Conservation (phyloP, 768 basidiomycete species). For the Leccinum olivaceopallidum region DNA sequence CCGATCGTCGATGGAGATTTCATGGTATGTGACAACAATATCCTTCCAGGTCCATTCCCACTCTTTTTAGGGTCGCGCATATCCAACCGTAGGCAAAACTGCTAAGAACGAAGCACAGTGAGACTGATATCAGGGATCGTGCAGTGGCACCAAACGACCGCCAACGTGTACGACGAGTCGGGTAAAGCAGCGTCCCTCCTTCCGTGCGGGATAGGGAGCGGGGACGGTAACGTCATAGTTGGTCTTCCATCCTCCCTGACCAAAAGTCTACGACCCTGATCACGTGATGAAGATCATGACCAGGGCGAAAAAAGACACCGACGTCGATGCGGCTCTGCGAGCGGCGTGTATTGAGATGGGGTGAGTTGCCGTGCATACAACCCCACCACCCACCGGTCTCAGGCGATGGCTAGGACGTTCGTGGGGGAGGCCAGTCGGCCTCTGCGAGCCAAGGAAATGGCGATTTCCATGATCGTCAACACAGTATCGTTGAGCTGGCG, state of each 20-base stretch:
- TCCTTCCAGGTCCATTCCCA: neutral
- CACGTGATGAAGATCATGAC: conserved; percentile 37
- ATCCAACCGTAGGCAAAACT: conserved; percentile 29
- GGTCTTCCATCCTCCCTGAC: conserved; percentile 4
- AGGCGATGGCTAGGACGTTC: conserved; percentile 32
- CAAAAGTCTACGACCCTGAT: conserved; percentile 12
- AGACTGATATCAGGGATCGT: neutral
- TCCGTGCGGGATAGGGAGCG: conserved; percentile 37
- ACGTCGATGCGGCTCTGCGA: conserved; percentile 47
- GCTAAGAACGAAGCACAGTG: conserved; percentile 4
- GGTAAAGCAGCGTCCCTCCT: conserved; percentile 32
- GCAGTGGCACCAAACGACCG: conserved; percentile 34
- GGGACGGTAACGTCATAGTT: conserved; percentile 39
- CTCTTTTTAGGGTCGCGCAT: conserved; percentile 36
- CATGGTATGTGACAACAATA: conserved; percentile 33
- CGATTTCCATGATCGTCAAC: conserved; percentile 45
- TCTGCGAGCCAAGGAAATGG: conserved; percentile 35
- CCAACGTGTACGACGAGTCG: conserved; percentile 29
- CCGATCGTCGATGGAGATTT: conserved; percentile 47
- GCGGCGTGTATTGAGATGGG: conserved; percentile 55
- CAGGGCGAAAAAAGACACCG: conserved; percentile 42
- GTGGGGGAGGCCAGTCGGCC: conserved; percentile 48
- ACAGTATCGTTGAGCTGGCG: conserved; percentile 64
- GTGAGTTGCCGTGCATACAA: conserved; percentile 14
- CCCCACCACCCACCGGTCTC: neutral